A percentile compares a stretch with the other conserved stretches of the same genome.
Evolutionary conservation across 768 basidiomycete species (phyloP).

Genomic region (Filobasidium floriforme): DNA sequence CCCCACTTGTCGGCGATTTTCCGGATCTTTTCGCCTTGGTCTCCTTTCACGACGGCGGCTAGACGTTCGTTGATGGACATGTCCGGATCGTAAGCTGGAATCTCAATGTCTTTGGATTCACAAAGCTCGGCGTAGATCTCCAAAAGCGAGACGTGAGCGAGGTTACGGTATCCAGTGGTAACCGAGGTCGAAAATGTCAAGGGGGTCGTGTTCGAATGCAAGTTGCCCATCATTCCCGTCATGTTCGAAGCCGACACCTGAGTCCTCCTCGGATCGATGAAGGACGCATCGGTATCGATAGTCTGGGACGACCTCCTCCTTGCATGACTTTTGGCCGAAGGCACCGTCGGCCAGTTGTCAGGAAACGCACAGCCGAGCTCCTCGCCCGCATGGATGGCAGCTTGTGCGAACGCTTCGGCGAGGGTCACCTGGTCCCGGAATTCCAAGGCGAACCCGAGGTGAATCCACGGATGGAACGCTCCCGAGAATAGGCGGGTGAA

Average conservation of each 20-base stretch:
- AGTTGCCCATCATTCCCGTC: constrained; percentile 3
- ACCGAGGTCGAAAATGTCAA: not conserved
- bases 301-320: constrained; percentile 8
- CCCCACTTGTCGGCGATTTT: constrained; percentile 27
- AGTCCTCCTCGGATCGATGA: not conserved
- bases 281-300: constrained; percentile 9
- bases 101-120: constrained; percentile 8
- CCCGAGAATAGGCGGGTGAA: constrained; percentile 30
- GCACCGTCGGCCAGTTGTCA: constrained; percentile 19
- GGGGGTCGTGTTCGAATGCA: constrained; percentile 2
- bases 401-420: constrained; percentile 36
- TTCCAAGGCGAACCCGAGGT: constrained; percentile 35
- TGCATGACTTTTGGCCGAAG: constrained; percentile 5
- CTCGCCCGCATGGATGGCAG: constrained; percentile 28
- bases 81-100: constrained; percentile 26
- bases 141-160: constrained; percentile 20
- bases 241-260: not conserved
- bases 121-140: constrained; percentile 30
- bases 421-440: constrained; percentile 33
- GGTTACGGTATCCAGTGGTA: constrained; percentile 14
- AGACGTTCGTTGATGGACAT: constrained; percentile 27
- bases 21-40: constrained; percentile 21
- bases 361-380: constrained; percentile 17
- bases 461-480: constrained; percentile 34
- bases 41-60: constrained; percentile 11